Evolutionary conservation across 257 asterid genomes (phyloP).

Genomic region (Fraxinus cuspidata): DNA sequence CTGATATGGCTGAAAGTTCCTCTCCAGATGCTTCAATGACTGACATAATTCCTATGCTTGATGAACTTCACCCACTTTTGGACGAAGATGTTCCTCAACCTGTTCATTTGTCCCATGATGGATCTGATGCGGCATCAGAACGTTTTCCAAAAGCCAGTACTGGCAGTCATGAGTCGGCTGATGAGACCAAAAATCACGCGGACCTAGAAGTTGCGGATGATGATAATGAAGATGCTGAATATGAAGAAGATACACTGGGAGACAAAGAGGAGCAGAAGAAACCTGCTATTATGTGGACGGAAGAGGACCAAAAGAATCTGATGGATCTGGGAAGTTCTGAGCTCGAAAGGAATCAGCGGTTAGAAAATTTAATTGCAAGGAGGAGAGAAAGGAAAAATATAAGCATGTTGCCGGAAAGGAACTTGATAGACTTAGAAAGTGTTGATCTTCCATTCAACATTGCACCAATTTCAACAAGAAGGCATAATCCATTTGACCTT

Average conservation of each 20-base stretch:
- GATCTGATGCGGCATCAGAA: slow-evolving; percentile 51
- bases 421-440: slow-evolving; percentile 76
- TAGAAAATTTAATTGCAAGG: slow-evolving; percentile 54
- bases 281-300: slow-evolving; percentile 58
- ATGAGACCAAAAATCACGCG: slow-evolving; percentile 38
- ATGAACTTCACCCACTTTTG: slow-evolving; percentile 91
- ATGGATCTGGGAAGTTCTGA: slow-evolving; percentile 57
- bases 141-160: slow-evolving; percentile 37
- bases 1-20: slow-evolving; percentile 80
- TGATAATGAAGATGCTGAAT: slow-evolving; percentile 27
- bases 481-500: slow-evolving; percentile 72
- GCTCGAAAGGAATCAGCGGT: slow-evolving; percentile 54
- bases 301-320: slow-evolving; percentile 66
- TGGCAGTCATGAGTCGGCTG: slow-evolving; percentile 48
- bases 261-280: slow-evolving; percentile 38
- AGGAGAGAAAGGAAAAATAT: slow-evolving; percentile 39
- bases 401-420: slow-evolving; percentile 60
- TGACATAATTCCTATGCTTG: slow-evolving; percentile 89
- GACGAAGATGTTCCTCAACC: slow-evolving; percentile 71
- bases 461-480: slow-evolving; percentile 58
- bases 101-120: slow-evolving; percentile 41
- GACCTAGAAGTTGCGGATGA: slow-evolving; percentile 43
- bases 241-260: slow-evolving; percentile 34
- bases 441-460: slow-evolving; percentile 55
- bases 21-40: slow-evolving; percentile 96